A percentile compares a stretch with the other conserved stretches of the same genome.
Conservation (phyloP, 768 basidiomycete species). For the Leucosporidium yakuticum region DNA sequence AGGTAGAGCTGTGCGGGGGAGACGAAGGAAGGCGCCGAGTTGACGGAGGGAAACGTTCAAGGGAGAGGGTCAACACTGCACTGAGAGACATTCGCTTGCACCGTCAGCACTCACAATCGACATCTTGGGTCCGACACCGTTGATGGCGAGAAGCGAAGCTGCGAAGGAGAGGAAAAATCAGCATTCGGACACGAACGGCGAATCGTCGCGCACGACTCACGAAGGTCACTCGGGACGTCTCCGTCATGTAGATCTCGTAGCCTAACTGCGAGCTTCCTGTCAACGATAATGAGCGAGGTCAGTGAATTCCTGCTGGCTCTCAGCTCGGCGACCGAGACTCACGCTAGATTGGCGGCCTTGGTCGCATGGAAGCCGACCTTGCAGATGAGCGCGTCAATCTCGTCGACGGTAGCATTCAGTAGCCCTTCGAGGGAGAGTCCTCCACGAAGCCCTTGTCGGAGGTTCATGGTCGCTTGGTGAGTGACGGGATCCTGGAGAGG, state of each 20-base stretch:
- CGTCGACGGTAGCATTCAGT: constrained; percentile 55
- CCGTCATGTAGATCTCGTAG: constrained; percentile 67
- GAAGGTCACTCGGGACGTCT: constrained; percentile 64
- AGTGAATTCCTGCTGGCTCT: neutral
- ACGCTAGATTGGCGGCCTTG: constrained; percentile 21
- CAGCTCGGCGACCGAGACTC: neutral
- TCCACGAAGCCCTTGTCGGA: constrained; percentile 68
- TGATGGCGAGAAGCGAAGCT: constrained; percentile 77
- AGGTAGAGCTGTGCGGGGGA: constrained; percentile 12
- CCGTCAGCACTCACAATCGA: constrained; percentile 58
- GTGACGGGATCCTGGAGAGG: constrained; percentile 57
- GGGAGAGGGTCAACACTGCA: constrained; percentile 50
- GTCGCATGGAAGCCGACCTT: constrained; percentile 38
- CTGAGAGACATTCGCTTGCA: too few species aligned
- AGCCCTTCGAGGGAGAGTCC: constrained; percentile 69
- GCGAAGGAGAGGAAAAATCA: neutral
- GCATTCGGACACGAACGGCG: neutral
- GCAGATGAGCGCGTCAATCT: constrained; percentile 46
- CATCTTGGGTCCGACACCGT: constrained; percentile 96
- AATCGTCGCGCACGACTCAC: neutral
- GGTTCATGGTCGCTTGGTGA: constrained; percentile 66
- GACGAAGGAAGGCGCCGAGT: constrained; percentile 29
- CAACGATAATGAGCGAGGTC: neutral
- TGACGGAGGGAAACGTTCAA: neutral
- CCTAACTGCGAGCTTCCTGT: constrained; percentile 19